These are phyloP conservation scores for Huntiella omanensis DNA, from an alignment of 2,329 filamentous ascomycete species.

Conservation along the genomic window DNA sequence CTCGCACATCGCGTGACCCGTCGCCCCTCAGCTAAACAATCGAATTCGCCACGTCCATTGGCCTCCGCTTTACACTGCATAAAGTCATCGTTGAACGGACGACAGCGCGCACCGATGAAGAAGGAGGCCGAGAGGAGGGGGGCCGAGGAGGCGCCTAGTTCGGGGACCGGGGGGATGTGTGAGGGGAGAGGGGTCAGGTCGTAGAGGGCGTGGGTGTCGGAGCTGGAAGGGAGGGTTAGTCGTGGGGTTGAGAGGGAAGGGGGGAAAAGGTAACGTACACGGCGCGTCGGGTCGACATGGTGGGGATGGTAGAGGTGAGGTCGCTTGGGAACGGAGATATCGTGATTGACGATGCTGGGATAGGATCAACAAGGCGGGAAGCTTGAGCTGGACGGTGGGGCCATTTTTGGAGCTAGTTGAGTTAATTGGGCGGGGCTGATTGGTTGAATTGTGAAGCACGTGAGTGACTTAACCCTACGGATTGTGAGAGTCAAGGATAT, in stretches of 20 bases:
- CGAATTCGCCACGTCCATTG: conserved; percentile 74
- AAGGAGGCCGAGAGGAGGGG: conserved; percentile 81
- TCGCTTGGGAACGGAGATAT: too few species aligned
- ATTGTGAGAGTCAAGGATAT: too few species aligned
- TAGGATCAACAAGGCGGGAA: too few species aligned
- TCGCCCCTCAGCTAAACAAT: conserved; percentile 90
- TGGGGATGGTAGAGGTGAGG: not conserved
- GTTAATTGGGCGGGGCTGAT: too few species aligned
- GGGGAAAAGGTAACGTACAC: not conserved
- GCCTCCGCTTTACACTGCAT: conserved; percentile 99
- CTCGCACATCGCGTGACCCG: conserved; percentile 92
- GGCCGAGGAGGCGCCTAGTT: conserved; percentile 83
- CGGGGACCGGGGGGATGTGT: conserved; percentile 77
- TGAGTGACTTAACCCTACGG: too few species aligned
- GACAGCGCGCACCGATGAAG: conserved; percentile 94
- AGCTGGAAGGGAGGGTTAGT: not conserved
- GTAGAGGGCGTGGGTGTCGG: conserved; percentile 83
- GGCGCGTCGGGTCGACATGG: not conserved
- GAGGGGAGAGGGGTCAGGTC: conserved; percentile 92
- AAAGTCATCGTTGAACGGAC: conserved; percentile 92
- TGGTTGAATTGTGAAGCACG: too few species aligned
- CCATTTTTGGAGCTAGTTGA: too few species aligned
- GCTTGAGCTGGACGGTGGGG: too few species aligned
- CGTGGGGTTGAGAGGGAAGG: not conserved
- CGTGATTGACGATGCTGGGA: too few species aligned